These are phyloP conservation scores for Amanita rimosa DNA, from an alignment of 768 basidiomycete genomes.

Conservation along the genomic window DNA sequence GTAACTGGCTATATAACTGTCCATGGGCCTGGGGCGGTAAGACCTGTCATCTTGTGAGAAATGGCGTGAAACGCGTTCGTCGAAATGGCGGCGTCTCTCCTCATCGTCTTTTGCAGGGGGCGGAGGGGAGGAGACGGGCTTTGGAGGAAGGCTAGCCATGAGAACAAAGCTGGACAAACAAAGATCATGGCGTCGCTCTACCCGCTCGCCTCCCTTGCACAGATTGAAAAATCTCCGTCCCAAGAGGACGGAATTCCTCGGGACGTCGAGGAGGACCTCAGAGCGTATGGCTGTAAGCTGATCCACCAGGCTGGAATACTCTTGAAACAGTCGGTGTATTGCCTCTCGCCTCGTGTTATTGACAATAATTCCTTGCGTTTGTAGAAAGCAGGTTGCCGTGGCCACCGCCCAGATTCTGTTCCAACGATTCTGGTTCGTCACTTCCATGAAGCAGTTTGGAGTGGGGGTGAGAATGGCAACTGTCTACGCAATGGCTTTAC, in stretches of 20 bases:
- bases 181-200: slow-evolving; percentile 42
- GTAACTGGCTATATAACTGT: slow-evolving; percentile 20
- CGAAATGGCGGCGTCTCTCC: slow-evolving; percentile 15
- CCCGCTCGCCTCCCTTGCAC: slow-evolving; percentile 73
- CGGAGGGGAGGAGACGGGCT: slow-evolving; percentile 22
- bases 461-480: slow-evolving; percentile 56
- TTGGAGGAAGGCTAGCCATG: slow-evolving; percentile 31
- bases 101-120: slow-evolving; percentile 15
- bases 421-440: slow-evolving; percentile 94
- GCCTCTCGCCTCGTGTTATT: not conserved
- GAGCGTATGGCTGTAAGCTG: slow-evolving; percentile 86
- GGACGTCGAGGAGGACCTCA: slow-evolving; percentile 79
- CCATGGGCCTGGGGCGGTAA: slow-evolving; percentile 11
- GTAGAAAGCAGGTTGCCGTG: slow-evolving; percentile 91
- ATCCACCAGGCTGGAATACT: slow-evolving; percentile 93
- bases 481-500: slow-evolving; percentile 7
- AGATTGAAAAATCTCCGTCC: slow-evolving; percentile 76
- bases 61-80: slow-evolving; percentile 15
- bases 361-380: not conserved
- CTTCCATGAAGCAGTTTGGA: slow-evolving; percentile 90
- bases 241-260: slow-evolving; percentile 68
- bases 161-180: slow-evolving; percentile 1
- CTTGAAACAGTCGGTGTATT: slow-evolving; percentile 63
- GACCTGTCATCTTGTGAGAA: slow-evolving; percentile 7
- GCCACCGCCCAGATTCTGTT: slow-evolving; percentile 95